These are phyloP conservation scores for Naganishia onofrii DNA, from an alignment of 768 basidiomycete genomes.

Conservation along the genomic window DNA sequence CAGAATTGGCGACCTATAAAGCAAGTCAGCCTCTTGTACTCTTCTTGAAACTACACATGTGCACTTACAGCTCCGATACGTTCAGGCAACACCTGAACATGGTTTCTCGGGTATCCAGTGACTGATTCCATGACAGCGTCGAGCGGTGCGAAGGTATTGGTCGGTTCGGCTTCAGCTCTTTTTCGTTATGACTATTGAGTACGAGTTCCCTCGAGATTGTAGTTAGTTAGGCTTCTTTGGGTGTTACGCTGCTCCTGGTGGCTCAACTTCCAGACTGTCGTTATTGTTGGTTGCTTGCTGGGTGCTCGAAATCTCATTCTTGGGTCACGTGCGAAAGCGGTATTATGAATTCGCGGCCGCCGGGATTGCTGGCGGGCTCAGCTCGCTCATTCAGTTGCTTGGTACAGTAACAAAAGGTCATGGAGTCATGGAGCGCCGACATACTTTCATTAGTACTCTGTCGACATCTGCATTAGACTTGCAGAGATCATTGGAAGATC, in stretches of 20 bases:
- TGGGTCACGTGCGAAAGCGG: constrained; percentile 5
- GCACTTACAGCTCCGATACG: constrained; percentile 39
- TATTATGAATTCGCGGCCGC: constrained; percentile 7
- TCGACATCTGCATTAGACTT: too few relatives aligned
- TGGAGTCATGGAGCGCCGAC: not conserved
- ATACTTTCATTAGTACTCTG: too few relatives aligned
- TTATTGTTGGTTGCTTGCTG: constrained; percentile 6
- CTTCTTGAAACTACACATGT: not conserved
- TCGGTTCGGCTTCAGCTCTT: not conserved
- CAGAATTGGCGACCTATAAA: constrained; percentile 73
- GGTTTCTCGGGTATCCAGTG: constrained; percentile 24
- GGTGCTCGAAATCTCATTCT: constrained; percentile 7
- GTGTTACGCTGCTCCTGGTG: not conserved
- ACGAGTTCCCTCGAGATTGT: not conserved
- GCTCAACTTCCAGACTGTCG: not conserved
- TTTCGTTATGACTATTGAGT: not conserved
- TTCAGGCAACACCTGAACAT: constrained; percentile 47
- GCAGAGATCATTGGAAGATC: too few relatives aligned
- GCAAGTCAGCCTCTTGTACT: not conserved
- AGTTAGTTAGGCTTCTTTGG: not conserved
- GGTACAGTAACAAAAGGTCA: too few relatives aligned
- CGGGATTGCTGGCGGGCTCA: too few relatives aligned
- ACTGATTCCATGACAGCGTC: constrained; percentile 10
- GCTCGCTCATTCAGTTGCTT: too few relatives aligned
- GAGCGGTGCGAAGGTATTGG: not conserved